Evolutionary conservation across 805 yeast species (phyloP).

Genomic region (Schizosaccharomyces octosporus): DNA sequence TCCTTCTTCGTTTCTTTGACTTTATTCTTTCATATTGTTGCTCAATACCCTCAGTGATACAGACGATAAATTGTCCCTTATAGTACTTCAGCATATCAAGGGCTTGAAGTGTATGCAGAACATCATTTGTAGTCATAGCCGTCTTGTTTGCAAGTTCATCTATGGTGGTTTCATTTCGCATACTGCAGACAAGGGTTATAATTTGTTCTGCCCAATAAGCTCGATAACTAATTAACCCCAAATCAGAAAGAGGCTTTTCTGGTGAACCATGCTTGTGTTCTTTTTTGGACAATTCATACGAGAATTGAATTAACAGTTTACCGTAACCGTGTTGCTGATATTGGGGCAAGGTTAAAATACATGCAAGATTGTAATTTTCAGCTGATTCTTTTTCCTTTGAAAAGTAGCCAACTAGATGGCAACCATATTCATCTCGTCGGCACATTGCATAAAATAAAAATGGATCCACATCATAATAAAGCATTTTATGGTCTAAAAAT

Average conservation of each 20-base stretch:
- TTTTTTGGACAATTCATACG: slow-evolving; percentile 67
- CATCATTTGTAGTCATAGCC: slow-evolving; percentile 90
- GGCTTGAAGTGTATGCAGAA: slow-evolving; percentile 77
- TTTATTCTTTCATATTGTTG: slow-evolving; percentile 46
- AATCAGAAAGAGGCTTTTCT: slow-evolving; percentile 85
- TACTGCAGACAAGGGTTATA: slow-evolving; percentile 30
- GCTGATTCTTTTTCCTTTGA: slow-evolving; percentile 93
- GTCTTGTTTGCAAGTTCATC: slow-evolving; percentile 74
- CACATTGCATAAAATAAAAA: slow-evolving; percentile 93
- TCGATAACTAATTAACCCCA: slow-evolving; percentile 78
- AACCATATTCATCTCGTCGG: slow-evolving; percentile 65
- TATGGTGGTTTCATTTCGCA: slow-evolving; percentile 28
- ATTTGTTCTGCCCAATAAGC: slow-evolving; percentile 91
- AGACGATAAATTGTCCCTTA: slow-evolving; percentile 83
- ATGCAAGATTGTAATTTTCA: slow-evolving; percentile 85
- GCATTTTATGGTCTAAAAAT: slow-evolving; percentile 83
- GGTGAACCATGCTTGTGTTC: slow-evolving; percentile 91
- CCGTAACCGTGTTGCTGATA: slow-evolving; percentile 93
- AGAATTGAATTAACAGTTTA: slow-evolving; percentile 69
- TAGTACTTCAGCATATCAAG: slow-evolving; percentile 72
- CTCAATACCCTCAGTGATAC: slow-evolving; percentile 59
- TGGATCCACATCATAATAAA: slow-evolving; percentile 95
- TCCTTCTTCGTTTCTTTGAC: slow-evolving; percentile 45
- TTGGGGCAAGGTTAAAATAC: slow-evolving; percentile 86
- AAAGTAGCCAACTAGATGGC: slow-evolving; percentile 86